phyloP scores from a whole-genome alignment of 2,329 filamentous ascomycete species.

The Scopulariopsis brevicaulis region DNA sequence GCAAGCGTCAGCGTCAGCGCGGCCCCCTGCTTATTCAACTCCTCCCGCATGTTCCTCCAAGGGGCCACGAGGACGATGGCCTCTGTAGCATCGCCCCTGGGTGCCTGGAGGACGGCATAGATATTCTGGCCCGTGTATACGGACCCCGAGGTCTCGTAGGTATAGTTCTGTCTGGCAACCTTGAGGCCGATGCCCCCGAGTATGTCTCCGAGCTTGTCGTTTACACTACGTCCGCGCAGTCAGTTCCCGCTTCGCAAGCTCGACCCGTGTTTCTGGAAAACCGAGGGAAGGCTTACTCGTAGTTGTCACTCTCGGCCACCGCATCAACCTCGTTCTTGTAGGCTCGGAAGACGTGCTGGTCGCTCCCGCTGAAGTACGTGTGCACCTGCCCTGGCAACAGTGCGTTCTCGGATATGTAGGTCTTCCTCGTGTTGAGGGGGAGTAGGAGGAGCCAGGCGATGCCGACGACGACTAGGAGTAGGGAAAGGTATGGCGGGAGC shows the following conservation, averaged over 20 bases:
- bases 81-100: conserved; percentile 90
- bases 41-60: conserved; percentile 71
- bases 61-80: conserved; percentile 87
- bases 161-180: conserved; percentile 77
- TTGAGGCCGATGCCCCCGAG: conserved; percentile 74
- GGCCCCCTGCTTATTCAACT: conserved; percentile 78
- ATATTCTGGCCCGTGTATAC: conserved; percentile 74
- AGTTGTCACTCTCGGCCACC: conserved; percentile 40
- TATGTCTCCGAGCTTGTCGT: conserved; percentile 63
- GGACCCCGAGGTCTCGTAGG: conserved; percentile 68
- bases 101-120: conserved; percentile 87
- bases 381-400: conserved; percentile 92
- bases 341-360: conserved; percentile 87
- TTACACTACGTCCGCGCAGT: conserved; percentile 32
- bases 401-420: conserved; percentile 96
- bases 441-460: conserved; percentile 83
- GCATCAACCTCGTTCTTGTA: conserved; percentile 74
- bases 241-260: not conserved
- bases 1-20: conserved; percentile 77
- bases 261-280: not conserved
- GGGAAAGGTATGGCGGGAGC: conserved; percentile 77
- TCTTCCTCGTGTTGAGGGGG: conserved; percentile 77
- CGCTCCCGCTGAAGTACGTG: conserved; percentile 93
- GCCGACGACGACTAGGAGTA: conserved; percentile 74
- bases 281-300: conserved; percentile 29